A percentile compares a stretch with the other conserved stretches of the same genome.
Evolutionary conservation across 495 filamentous ascomycete species (phyloP).

Genomic region (Penicillium ochrochloron): DNA sequence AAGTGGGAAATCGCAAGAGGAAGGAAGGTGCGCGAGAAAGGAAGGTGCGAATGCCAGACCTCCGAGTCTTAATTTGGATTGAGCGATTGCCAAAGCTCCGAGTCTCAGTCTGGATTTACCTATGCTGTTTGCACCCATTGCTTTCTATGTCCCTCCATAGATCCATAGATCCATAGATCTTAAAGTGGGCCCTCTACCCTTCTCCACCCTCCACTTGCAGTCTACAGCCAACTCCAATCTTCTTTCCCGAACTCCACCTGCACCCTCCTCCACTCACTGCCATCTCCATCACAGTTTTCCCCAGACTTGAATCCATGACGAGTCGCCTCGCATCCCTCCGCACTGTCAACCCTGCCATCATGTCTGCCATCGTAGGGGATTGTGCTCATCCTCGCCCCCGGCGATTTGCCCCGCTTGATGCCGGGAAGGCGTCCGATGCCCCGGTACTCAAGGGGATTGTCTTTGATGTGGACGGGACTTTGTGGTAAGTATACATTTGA

Average conservation of each 20-base stretch:
- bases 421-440: conserved; percentile 36
- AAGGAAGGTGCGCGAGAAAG: not conserved
- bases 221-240: not conserved
- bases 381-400: conserved; percentile 43
- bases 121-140: not conserved
- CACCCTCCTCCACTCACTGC: not conserved
- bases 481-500: conserved; percentile 66
- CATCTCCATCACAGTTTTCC: conserved; percentile 5
- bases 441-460: conserved; percentile 78
- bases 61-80: too few relatives aligned
- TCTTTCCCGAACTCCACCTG: not conserved
- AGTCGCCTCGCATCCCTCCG: conserved; percentile 9
- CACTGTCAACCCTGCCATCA: conserved; percentile 23
- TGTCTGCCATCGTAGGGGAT: conserved; percentile 30
- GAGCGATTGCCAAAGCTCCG: not conserved
- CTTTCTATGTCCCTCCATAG: not conserved
- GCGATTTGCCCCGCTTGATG: conserved; percentile 61
- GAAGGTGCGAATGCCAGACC: conserved; percentile 6
- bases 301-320: conserved; percentile 22
- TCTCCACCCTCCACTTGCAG: too few relatives aligned
- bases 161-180: not conserved
- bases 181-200: not conserved
- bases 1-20: too few relatives aligned
- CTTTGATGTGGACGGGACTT: conserved; percentile 94
- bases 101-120: too few relatives aligned